Base-by-base conservation (phyloP, 495 filamentous ascomycete species). In the Platismatia glauca region DNA sequence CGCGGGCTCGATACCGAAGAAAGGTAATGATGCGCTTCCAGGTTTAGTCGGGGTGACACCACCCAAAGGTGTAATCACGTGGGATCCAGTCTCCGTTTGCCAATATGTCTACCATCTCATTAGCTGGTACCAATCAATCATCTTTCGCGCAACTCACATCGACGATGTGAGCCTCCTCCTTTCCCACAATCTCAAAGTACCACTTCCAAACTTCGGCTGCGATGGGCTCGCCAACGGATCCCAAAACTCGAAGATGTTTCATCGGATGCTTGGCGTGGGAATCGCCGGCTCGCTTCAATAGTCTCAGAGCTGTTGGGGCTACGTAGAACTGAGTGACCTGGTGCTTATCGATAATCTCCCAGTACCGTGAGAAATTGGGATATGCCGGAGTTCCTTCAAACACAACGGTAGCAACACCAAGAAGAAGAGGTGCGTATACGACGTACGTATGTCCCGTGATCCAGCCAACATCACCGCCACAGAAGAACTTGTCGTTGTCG, bases 381-480 rank as follows among this genome's bases (percentile, higher is more conserved):
- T 97, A 97, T 29, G 94, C 92, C 4, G 94, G 94, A 20, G 94
- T 98, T 68, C 95, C 95, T 78, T 99, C 94, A 66, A 97, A 99
- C n/a, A 99, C 93, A 31, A 99, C 89, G 5, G 94, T 97, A 31
- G 93, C 82, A 65, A 95, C 86, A 78, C 94, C 94, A 46, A 97
- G 82, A 7, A 99, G 79, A 50, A 99, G 81, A 60, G 94, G 94
- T 15, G 94, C 90, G 71, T 99, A 99, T 35, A 99, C 93, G 57
- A 96, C 94, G 70, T 99, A 99, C 55, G 94, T 96, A 77, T 99
- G 94, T n/a, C 94, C 94, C 53, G 95, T 97, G 71, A 99, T 97
- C 94, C 94, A 99, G 68, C 94, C 94, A 58, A 99, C 91, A 71
- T 99, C 94, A 73, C 95, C 95, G 73, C 90, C 94, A 69, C 94